phyloP scores from a whole-genome alignment of 306 rosid genomes.

The Hippophae gyantsensis region DNA sequence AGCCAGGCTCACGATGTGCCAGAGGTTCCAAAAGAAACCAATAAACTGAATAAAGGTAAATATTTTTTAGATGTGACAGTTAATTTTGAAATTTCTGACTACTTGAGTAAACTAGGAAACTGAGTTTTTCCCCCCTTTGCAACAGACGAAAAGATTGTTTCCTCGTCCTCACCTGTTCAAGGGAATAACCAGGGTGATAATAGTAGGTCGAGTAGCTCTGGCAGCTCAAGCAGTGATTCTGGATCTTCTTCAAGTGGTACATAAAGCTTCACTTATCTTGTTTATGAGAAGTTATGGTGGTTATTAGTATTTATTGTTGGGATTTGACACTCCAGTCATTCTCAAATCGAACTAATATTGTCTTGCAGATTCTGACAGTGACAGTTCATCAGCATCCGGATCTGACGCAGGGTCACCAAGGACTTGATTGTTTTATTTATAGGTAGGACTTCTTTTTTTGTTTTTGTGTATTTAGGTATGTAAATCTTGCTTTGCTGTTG shows the following conservation, averaged over 20 bases:
- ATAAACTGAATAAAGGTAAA: conserved; percentile 35
- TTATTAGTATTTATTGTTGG: neutral
- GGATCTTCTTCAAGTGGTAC: conserved; percentile 96
- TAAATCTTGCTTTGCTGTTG: neutral
- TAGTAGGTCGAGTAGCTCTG: conserved; percentile 90
- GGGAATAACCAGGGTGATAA: conserved; percentile 47
- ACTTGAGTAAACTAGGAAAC: conserved; percentile 4
- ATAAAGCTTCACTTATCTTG: conserved; percentile 5
- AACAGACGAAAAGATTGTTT: conserved; percentile 47
- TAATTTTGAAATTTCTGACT: conserved; percentile 11
- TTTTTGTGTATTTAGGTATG: neutral
- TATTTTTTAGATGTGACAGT: conserved; percentile 2
- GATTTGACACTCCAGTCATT: neutral
- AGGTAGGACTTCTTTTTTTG: conserved; percentile 32
- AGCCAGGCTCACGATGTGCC: conserved; percentile 33
- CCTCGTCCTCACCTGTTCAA: conserved; percentile 44
- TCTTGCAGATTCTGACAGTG: conserved; percentile 86
- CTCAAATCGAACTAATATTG: conserved; percentile 2
- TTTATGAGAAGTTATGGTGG: neutral
- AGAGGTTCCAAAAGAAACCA: conserved; percentile 38
- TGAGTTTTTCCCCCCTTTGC: conserved; percentile 5
- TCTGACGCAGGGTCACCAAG: conserved; percentile 72
- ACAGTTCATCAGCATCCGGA: conserved; percentile 88
- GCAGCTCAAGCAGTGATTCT: conserved; percentile 95
- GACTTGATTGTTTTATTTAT: conserved; percentile 33